Conservation (phyloP, 169 alveolate species). For the Babesia sp. region DNA sequence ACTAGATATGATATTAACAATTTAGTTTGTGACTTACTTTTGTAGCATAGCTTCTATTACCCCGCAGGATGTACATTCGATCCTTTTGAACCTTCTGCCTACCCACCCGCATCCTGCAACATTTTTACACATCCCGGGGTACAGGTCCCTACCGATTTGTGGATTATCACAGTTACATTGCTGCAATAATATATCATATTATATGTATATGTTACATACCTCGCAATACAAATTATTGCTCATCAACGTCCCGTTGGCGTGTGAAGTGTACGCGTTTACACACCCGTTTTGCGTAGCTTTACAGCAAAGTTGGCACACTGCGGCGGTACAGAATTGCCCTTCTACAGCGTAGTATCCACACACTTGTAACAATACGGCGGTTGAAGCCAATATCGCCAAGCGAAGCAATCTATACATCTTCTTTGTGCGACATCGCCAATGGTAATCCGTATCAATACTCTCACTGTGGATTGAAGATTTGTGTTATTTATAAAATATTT, state of each 20-base stretch:
- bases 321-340: conserved; percentile 53
- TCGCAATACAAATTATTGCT: conserved; percentile 54
- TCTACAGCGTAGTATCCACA: neutral
- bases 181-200: conserved; percentile 1
- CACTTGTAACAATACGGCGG: neutral
- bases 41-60: conserved; percentile 21
- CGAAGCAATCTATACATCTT: conserved; percentile 4
- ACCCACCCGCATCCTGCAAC: conserved; percentile 67
- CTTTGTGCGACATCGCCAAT: conserved; percentile 2
- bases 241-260: conserved; percentile 34
- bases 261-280: conserved; percentile 44
- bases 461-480: too few species aligned
- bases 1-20: neutral
- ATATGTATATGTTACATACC: conserved; percentile 9
- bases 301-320: conserved; percentile 61
- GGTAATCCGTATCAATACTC: too few species aligned
- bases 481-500: too few species aligned
- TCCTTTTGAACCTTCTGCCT: conserved; percentile 52
- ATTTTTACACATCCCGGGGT: neutral
- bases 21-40: conserved; percentile 1
- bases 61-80: conserved; percentile 60
- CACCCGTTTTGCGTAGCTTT: conserved; percentile 64
- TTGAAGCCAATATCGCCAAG: neutral
- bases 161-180: conserved; percentile 68
- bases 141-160: conserved; percentile 54